These are phyloP conservation scores for Canavalia gladiata DNA, from an alignment of 306 rosid species.

Conservation along the genomic window DNA sequence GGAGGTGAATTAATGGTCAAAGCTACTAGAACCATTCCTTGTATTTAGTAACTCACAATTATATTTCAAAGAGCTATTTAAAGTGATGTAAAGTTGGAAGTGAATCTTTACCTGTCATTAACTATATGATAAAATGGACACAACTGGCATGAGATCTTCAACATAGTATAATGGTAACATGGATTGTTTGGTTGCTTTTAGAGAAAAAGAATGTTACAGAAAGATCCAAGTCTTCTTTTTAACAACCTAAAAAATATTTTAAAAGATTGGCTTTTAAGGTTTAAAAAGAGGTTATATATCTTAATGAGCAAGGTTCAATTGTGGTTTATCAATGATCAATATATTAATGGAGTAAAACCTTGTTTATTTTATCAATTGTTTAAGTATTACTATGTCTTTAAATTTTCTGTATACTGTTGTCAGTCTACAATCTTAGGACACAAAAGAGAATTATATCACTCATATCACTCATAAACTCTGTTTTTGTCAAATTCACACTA, in stretches of 20 bases:
- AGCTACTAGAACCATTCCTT: no score
- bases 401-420: no score
- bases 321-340: neutral
- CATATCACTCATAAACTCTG: neutral
- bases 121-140: neutral
- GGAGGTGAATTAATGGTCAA: no score
- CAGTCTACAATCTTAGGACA: neutral
- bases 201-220: neutral
- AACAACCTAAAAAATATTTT: neutral
- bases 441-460: no score
- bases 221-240: constrained; percentile 17
- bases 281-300: neutral
- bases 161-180: neutral
- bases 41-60: neutral
- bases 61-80: neutral
- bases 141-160: neutral
- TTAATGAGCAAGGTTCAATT: constrained; percentile 7
- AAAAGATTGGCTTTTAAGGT: neutral
- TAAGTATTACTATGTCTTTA: no score
- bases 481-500: neutral
- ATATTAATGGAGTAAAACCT: neutral
- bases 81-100: neutral
- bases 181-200: neutral
- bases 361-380: neutral
- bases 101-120: neutral